Evolutionary conservation across 768 basidiomycete species (phyloP).

Genomic region (Termitomyces eurrhizus): DNA sequence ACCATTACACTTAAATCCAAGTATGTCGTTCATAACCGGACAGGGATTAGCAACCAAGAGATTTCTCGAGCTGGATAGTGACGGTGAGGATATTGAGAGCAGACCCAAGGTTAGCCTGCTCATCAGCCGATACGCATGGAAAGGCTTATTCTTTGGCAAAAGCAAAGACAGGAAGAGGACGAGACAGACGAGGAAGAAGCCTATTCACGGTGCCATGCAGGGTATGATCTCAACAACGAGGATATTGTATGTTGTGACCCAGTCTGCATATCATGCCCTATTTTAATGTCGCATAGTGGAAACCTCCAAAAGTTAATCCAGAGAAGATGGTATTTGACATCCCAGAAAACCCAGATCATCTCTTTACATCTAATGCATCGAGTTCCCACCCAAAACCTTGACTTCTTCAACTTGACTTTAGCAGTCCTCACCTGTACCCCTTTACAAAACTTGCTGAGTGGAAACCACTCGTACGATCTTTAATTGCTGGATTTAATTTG

Average conservation of each 20-base stretch:
- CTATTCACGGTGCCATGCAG: constrained; percentile 14
- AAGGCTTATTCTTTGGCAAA: background rate
- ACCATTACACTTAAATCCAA: no score
- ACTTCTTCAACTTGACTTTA: no score
- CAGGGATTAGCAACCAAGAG: background rate
- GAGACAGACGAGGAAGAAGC: constrained; percentile 14
- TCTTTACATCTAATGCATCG: no score
- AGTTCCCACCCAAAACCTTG: no score
- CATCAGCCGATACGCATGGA: background rate
- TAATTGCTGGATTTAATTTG: no score
- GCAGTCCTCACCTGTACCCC: no score
- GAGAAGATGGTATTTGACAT: constrained; percentile 12
- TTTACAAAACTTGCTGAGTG: no score
- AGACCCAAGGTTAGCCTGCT: constrained; percentile 11
- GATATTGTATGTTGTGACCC: constrained; percentile 16
- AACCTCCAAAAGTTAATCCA: constrained; percentile 12
- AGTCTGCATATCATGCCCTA: no score
- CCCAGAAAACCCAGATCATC: constrained; percentile 1
- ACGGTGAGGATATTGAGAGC: constrained; percentile 12
- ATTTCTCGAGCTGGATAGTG: constrained; percentile 15
- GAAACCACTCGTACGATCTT: no score
- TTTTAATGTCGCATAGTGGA: constrained; percentile 12
- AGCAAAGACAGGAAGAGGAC: constrained; percentile 2
- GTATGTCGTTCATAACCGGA: no score
- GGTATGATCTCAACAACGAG: constrained; percentile 24